phyloP scores from a whole-genome alignment of 2,329 filamentous ascomycete genomes.

The Graphium sp. region DNA sequence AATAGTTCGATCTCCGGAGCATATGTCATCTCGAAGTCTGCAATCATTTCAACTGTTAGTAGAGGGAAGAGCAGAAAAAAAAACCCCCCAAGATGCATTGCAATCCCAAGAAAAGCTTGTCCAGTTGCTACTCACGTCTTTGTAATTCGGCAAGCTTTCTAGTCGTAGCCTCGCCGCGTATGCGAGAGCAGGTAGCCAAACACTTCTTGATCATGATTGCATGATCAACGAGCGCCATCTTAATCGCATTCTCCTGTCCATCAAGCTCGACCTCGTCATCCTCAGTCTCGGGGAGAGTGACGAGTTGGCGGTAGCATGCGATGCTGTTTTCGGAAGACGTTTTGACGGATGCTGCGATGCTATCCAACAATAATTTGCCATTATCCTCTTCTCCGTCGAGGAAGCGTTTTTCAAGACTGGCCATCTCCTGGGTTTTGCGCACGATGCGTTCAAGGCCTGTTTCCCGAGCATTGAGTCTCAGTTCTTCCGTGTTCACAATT shows the following conservation, averaged over 20 bases:
- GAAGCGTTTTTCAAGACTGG: conserved; percentile 56
- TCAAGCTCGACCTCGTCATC: conserved; percentile 29
- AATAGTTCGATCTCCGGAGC: conserved; percentile 50
- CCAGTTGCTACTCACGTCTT: conserved; percentile 39
- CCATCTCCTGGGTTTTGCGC: conserved; percentile 78
- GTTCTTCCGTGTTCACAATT: conserved; percentile 51
- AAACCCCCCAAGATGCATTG: no score
- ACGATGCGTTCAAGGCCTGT: conserved; percentile 84
- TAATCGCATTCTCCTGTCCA: conserved; percentile 60
- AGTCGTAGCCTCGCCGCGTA: conserved; percentile 40
- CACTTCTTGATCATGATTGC: conserved; percentile 76
- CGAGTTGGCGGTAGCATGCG: conserved; percentile 56
- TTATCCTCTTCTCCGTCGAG: conserved; percentile 55
- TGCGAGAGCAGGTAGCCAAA: conserved; percentile 50
- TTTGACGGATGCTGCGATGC: conserved; percentile 62
- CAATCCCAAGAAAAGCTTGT: neutral
- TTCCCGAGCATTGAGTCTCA: conserved; percentile 58
- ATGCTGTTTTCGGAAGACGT: conserved; percentile 60
- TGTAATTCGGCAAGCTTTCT: conserved; percentile 42
- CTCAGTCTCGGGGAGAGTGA: conserved; percentile 37
- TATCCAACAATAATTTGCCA: conserved; percentile 54
- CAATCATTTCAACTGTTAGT: conserved; percentile 5
- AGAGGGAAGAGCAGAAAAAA: neutral
- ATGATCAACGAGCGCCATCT: conserved; percentile 76
- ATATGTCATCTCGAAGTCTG: conserved; percentile 46